Percentiles rank a stretch among this genome's conserved stretches.
Evolutionary conservation across 2,329 filamentous ascomycete genomes (phyloP).

Genomic region (Exophiala calicioides): DNA sequence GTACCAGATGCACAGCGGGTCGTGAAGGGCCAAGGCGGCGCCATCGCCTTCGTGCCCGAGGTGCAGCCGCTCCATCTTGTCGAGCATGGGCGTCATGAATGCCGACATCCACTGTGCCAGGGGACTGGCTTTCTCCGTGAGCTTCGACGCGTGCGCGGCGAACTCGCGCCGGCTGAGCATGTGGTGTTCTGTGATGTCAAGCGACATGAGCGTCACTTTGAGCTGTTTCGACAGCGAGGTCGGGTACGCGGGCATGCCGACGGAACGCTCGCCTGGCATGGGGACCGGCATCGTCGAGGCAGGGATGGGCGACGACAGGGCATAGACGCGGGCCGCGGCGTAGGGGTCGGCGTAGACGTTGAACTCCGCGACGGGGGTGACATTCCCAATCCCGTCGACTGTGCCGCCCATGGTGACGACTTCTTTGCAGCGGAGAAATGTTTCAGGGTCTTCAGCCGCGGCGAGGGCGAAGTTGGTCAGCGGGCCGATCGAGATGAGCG

Average conservation of each 20-base stretch:
- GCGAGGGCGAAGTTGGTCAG: constrained; percentile 92
- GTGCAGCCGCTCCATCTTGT: constrained; percentile 65
- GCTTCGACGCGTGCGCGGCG: constrained; percentile 54
- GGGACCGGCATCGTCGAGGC: constrained; percentile 76
- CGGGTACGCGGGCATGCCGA: constrained; percentile 63
- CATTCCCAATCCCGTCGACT: constrained; percentile 77
- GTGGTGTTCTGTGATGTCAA: constrained; percentile 76
- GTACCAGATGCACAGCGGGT: constrained; percentile 79
- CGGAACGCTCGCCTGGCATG: constrained; percentile 32
- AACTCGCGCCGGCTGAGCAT: constrained; percentile 65
- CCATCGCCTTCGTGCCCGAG: constrained; percentile 52
- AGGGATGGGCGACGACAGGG: constrained; percentile 72
- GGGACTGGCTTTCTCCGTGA: constrained; percentile 60
- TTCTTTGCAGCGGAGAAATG: constrained; percentile 86
- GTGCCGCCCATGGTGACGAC: constrained; percentile 95
- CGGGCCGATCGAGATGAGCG: constrained; percentile 86
- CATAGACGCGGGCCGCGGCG: constrained; percentile 74
- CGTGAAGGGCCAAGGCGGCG: constrained; percentile 68
- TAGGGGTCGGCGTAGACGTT: constrained; percentile 89
- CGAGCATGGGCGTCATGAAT: constrained; percentile 71
- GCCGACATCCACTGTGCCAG: constrained; percentile 72
- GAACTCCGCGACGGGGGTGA: constrained; percentile 84
- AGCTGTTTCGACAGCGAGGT: constrained; percentile 62
- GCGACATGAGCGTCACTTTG: constrained; percentile 69
- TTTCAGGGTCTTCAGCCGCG: constrained; percentile 82